phyloP scores from a whole-genome alignment of 176 grass and related monocot genomes.

The Ananas comosus region DNA sequence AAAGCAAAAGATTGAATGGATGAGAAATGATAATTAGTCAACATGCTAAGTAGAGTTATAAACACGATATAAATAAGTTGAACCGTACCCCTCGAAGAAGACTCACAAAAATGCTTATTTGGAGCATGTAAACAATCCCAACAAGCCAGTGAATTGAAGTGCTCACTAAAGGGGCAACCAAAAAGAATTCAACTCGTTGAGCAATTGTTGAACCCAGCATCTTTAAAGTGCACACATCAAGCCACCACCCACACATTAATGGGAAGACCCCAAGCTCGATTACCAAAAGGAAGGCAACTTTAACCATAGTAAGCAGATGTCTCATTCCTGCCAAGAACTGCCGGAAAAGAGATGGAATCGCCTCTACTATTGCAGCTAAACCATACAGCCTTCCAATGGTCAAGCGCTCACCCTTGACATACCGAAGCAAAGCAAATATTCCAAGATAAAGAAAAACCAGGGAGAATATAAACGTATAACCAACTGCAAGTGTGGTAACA shows the following conservation, averaged over 20 bases:
- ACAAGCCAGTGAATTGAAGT: conserved; percentile 94
- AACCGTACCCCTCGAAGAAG: conserved; percentile 94
- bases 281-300: conserved; percentile 92
- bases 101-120: conserved; percentile 97
- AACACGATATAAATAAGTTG: conserved; percentile 7
- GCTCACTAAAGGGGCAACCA: conserved; percentile 74
- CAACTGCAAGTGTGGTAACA: conserved; percentile 81
- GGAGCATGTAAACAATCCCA: conserved; percentile 98
- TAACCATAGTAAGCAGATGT: conserved; percentile 95
- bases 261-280: conserved; percentile 99
- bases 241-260: conserved; percentile 98
- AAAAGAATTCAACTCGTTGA: conserved; percentile 93
- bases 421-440: conserved; percentile 76
- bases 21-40: neutral
- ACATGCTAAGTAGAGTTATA: neutral
- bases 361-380: conserved; percentile 59
- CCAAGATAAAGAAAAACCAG: conserved; percentile 78
- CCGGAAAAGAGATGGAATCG: conserved; percentile 83
- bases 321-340: conserved; percentile 83
- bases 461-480: conserved; percentile 79
- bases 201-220: conserved; percentile 85
- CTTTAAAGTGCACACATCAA: conserved; percentile 96
- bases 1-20: neutral
- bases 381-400: conserved; percentile 89
- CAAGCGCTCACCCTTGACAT: conserved; percentile 73